These are phyloP conservation scores for Sugiyamaella xylanicola DNA, from an alignment of 1,139 yeast genomes.

Conservation along the genomic window DNA sequence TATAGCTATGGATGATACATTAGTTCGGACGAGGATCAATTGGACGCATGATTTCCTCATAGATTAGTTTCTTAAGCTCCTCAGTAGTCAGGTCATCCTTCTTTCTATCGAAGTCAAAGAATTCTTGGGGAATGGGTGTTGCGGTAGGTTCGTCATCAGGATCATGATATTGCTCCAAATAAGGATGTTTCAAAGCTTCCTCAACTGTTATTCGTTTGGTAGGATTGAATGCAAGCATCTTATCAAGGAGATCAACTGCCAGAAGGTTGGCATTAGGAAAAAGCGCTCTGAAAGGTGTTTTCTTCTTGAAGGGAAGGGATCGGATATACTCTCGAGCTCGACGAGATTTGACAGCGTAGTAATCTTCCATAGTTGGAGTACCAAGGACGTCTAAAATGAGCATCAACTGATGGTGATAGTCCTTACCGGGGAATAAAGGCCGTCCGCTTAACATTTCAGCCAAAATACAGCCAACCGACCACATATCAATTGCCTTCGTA, in stretches of 20 bases:
- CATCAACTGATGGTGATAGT: conserved; percentile 86
- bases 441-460: conserved; percentile 89
- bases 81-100: conserved; percentile 69
- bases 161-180: conserved; percentile 76
- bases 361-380: conserved; percentile 82
- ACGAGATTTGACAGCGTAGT: conserved; percentile 73
- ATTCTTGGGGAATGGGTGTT: conserved; percentile 68
- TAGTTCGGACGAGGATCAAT: conserved; percentile 8
- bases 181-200: conserved; percentile 82
- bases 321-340: conserved; percentile 87
- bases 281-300: conserved; percentile 55
- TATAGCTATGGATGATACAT: background rate
- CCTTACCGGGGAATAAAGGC: conserved; percentile 93
- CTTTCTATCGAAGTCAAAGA: conserved; percentile 78
- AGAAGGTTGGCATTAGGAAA: conserved; percentile 62
- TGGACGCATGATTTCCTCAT: conserved; percentile 55
- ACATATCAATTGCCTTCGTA: conserved; percentile 91
- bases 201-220: conserved; percentile 73
- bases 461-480: conserved; percentile 95
- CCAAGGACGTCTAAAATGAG: conserved; percentile 88
- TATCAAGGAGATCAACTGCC: conserved; percentile 77
- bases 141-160: conserved; percentile 82
- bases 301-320: conserved; percentile 66
- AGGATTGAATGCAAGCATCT: conserved; percentile 80
- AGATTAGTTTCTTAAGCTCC: conserved; percentile 71